phyloP scores from a whole-genome alignment of 2,329 filamentous ascomycete species.

The Colletotrichum abscissum region DNA sequence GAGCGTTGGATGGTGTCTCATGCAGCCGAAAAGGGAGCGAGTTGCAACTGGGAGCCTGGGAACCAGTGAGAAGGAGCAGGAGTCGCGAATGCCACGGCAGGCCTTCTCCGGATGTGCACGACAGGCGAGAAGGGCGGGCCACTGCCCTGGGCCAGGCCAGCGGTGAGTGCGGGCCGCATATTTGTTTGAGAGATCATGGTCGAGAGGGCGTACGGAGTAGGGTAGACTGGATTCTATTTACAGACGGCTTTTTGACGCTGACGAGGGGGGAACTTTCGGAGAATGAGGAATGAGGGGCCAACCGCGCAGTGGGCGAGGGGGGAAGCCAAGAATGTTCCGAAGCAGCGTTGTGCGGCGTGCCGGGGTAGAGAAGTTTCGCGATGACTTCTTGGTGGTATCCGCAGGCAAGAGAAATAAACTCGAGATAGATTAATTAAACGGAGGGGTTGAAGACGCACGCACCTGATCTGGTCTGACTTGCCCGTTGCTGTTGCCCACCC shows the following conservation, averaged over 20 bases:
- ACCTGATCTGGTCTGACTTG: neutral
- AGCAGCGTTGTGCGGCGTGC: neutral
- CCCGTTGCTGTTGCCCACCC: neutral
- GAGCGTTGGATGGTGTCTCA: neutral
- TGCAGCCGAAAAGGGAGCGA: conserved; percentile 11
- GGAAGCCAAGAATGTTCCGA: neutral
- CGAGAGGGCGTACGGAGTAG: neutral
- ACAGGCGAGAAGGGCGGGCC: neutral
- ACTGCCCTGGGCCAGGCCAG: neutral
- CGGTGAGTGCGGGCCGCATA: conserved; percentile 7
- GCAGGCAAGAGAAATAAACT: conserved; percentile 8
- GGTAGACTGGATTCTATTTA: conserved; percentile 26
- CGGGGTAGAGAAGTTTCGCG: neutral
- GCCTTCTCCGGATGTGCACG: conserved; percentile 28
- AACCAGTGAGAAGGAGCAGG: neutral
- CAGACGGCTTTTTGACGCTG: conserved; percentile 11
- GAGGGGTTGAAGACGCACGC: neutral
- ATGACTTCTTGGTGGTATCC: neutral
- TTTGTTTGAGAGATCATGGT: conserved; percentile 21
- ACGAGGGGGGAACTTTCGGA: conserved; percentile 5
- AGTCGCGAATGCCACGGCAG: neutral
- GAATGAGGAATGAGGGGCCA: neutral
- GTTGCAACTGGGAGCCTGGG: neutral
- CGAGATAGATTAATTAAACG: conserved; percentile 1
- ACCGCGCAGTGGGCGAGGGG: neutral